A percentile compares a stretch with the other conserved stretches of the same genome.
These are phyloP conservation scores for Aspergillus sparsus DNA, from an alignment of 495 filamentous ascomycete species.

Conservation along the genomic window DNA sequence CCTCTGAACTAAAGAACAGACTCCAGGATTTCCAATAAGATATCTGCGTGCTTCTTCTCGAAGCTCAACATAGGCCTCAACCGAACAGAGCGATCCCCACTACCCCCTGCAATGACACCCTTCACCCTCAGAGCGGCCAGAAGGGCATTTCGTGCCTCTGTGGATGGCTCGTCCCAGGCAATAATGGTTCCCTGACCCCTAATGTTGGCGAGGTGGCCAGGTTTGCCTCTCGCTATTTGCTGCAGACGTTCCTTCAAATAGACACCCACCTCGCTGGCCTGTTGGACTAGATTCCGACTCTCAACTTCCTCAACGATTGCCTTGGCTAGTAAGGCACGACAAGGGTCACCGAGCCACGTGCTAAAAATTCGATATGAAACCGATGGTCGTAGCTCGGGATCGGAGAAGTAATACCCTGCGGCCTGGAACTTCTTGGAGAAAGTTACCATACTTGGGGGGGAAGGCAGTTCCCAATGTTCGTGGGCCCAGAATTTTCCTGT, in stretches of 20 bases:
- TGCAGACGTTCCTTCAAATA: slow-evolving; percentile 72
- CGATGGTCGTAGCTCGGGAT: slow-evolving; percentile 83
- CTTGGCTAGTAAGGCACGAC: slow-evolving; percentile 84
- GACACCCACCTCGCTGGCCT: slow-evolving; percentile 76
- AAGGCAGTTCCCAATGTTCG: slow-evolving; percentile 86
- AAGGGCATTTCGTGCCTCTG: too few relatives aligned
- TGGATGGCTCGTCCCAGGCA: slow-evolving; percentile 95
- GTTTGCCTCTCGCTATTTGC: too few relatives aligned
- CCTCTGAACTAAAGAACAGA: too few relatives aligned
- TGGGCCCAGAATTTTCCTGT: slow-evolving; percentile 99
- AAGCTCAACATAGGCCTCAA: slow-evolving; percentile 96
- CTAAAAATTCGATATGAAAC: slow-evolving; percentile 99
- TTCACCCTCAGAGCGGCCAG: slow-evolving; percentile 76
- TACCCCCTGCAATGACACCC: slow-evolving; percentile 75
- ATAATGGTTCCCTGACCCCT: slow-evolving; percentile 98
- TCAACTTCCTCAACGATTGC: slow-evolving; percentile 91
- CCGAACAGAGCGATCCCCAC: slow-evolving; percentile 75
- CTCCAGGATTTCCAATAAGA: too few relatives aligned
- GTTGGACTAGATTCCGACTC: slow-evolving; percentile 77
- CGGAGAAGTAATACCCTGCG: slow-evolving; percentile 93
- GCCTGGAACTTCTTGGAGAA: slow-evolving; percentile 99
- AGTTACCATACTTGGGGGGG: slow-evolving; percentile 96
- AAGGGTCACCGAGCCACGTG: slow-evolving; percentile 99
- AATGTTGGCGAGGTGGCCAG: slow-evolving; percentile 71
- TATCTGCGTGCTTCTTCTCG: slow-evolving; percentile 91